Percentiles rank a stretch among this genome's conserved stretches.
Evolutionary conservation across 345 rosid species (phyloP).

Genomic region (Gossypium herbaceum): DNA sequence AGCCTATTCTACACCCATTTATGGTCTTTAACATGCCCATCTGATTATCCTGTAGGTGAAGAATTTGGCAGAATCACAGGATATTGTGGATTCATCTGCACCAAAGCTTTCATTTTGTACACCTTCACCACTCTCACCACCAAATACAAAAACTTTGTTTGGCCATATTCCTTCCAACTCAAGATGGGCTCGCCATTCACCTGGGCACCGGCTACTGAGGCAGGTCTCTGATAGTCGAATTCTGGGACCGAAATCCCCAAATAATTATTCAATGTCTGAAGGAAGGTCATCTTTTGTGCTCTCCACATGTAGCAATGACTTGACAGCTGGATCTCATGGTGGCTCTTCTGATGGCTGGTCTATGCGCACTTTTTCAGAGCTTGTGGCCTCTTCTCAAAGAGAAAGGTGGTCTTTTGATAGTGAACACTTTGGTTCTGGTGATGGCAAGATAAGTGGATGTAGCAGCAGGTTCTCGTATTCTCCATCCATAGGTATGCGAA

Average conservation of each 20-base stretch:
- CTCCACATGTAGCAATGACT: conserved; percentile 67
- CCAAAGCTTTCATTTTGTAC: conserved; percentile 53
- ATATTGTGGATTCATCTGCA: conserved; percentile 37
- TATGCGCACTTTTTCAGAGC: conserved; percentile 80
- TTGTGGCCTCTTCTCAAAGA: conserved; percentile 85
- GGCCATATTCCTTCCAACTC: conserved; percentile 57
- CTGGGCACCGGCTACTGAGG: conserved; percentile 74
- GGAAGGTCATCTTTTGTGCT: conserved; percentile 78
- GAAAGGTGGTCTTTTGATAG: conserved; percentile 97
- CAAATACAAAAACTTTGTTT: conserved; percentile 42
- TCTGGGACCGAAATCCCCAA: conserved; percentile 70
- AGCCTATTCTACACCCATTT: background rate
- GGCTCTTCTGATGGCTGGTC: conserved; percentile 97
- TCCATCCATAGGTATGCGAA: conserved; percentile 58
- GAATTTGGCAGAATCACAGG: conserved; percentile 48
- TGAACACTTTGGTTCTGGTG: conserved; percentile 56
- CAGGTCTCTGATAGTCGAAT: conserved; percentile 91
- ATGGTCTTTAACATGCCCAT: background rate
- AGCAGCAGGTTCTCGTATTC: conserved; percentile 83
- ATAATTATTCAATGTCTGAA: conserved; percentile 60
- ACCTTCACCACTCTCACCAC: conserved; percentile 56
- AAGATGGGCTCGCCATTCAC: conserved; percentile 66
- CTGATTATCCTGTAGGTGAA: conserved; percentile 47
- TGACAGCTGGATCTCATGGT: conserved; percentile 65
- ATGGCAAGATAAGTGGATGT: conserved; percentile 61